Percentiles rank a stretch among this genome's conserved stretches.
Evolutionary conservation across 2,329 filamentous ascomycete genomes (phyloP).

Genomic region (Phoma sp.): DNA sequence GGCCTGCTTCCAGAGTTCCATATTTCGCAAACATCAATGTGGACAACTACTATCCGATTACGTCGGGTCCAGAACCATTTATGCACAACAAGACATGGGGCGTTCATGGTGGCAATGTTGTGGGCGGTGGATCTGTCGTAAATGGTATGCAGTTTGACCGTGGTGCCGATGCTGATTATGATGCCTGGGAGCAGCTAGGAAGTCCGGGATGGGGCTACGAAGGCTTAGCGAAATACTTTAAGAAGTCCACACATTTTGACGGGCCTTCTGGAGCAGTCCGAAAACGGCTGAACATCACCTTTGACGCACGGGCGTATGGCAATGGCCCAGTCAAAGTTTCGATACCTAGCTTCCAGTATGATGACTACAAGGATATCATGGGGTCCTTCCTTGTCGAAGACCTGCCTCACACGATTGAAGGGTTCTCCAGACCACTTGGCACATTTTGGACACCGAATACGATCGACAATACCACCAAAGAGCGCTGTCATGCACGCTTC

Average conservation of each 20-base stretch:
- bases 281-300: conserved; percentile 19
- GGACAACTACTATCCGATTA: conserved; percentile 20
- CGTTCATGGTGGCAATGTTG: conserved; percentile 31
- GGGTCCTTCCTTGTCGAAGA: conserved; percentile 7
- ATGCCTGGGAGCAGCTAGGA: conserved; percentile 63
- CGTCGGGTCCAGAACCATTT: conserved; percentile 21
- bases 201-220: conserved; percentile 65
- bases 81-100: conserved; percentile 31
- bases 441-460: no score
- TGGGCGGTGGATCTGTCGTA: conserved; percentile 42
- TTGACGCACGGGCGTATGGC: conserved; percentile 21
- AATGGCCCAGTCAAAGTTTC: conserved; percentile 22
- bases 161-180: conserved; percentile 43
- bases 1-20: conserved; percentile 13
- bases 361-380: conserved; percentile 21
- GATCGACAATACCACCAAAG: no score
- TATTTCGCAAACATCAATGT: conserved; percentile 20
- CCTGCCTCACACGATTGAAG: no score
- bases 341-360: conserved; percentile 23
- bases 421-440: no score
- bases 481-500: no score
- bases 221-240: conserved; percentile 48
- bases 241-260: conserved; percentile 22
- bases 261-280: conserved; percentile 8
- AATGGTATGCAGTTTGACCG: conserved; percentile 46